These are phyloP conservation scores for Pleurotus cornucopiae DNA, from an alignment of 768 basidiomycete species.

Conservation along the genomic window DNA sequence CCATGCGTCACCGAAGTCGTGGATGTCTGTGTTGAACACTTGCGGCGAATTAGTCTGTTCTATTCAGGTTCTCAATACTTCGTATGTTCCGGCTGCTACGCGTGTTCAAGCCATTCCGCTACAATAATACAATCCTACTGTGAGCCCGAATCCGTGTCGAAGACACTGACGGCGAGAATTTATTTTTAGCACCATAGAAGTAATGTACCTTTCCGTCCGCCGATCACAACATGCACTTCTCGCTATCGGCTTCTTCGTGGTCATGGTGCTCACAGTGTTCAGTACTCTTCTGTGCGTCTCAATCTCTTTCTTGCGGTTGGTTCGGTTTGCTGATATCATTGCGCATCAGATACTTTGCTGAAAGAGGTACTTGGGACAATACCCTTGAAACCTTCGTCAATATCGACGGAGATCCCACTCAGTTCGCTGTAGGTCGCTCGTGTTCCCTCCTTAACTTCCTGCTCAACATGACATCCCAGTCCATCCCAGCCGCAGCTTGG, in stretches of 20 bases:
- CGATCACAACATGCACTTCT: conserved; percentile 84
- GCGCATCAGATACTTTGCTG: conserved; percentile 70
- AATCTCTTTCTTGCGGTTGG: background rate
- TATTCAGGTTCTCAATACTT: conserved; percentile 89
- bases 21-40: background rate
- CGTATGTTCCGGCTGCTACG: conserved; percentile 85
- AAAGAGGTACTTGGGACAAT: conserved; percentile 87
- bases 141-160: conserved; percentile 30
- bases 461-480: conserved; percentile 25
- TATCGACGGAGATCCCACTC: conserved; percentile 77
- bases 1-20: conserved; percentile 2
- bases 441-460: background rate
- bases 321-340: background rate
- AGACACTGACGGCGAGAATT: conserved; percentile 1
- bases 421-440: conserved; percentile 56
- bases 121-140: conserved; percentile 80
- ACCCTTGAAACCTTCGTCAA: conserved; percentile 78
- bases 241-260: conserved; percentile 84
- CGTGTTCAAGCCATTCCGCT: conserved; percentile 86
- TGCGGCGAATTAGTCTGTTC: conserved; percentile 50
- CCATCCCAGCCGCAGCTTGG: conserved; percentile 75
- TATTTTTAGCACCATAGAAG: conserved; percentile 69
- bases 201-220: conserved; percentile 87
- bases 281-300: conserved; percentile 71
- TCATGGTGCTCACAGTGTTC: conserved; percentile 84